Conservation (phyloP, 2,329 filamentous ascomycete species). For the Plenodomus biglobosus region DNA sequence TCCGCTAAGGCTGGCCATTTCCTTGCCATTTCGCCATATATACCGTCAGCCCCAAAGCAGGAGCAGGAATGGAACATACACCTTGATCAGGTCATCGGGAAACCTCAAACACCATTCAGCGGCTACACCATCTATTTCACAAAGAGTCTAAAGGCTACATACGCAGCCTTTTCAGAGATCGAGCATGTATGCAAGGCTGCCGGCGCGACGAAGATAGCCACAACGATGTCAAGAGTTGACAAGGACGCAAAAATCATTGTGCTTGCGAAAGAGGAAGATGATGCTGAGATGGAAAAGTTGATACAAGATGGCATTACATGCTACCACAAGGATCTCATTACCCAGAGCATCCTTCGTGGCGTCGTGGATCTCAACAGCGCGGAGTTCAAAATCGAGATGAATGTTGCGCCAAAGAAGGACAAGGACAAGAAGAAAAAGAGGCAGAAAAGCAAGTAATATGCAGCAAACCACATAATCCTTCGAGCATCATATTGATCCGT, state of each 20-base stretch:
- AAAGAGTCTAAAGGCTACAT: slow-evolving; percentile 38
- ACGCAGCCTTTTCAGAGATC: slow-evolving; percentile 43
- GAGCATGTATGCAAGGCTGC: slow-evolving; percentile 42
- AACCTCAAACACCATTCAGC: slow-evolving; percentile 48
- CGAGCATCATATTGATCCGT: too few relatives aligned
- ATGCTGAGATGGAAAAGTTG: slow-evolving; percentile 41
- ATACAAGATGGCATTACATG: slow-evolving; percentile 37
- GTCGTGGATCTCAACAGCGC: slow-evolving; percentile 43
- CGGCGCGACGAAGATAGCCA: slow-evolving; percentile 41
- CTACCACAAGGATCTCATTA: slow-evolving; percentile 49
- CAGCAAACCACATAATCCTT: not conserved
- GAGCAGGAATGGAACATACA: slow-evolving; percentile 47
- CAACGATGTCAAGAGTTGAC: slow-evolving; percentile 16
- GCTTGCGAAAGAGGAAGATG: slow-evolving; percentile 42
- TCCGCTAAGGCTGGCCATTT: slow-evolving; percentile 42
- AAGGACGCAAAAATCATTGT: slow-evolving; percentile 36
- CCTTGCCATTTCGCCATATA: slow-evolving; percentile 39
- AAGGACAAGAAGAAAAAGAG: slow-evolving; percentile 18
- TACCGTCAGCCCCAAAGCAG: slow-evolving; percentile 35
- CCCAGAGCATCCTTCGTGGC: slow-evolving; percentile 49
- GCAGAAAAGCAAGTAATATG: slow-evolving; percentile 14
- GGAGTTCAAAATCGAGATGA: slow-evolving; percentile 41
- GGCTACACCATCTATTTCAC: slow-evolving; percentile 56
- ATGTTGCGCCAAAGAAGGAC: slow-evolving; percentile 3
- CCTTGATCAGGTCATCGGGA: slow-evolving; percentile 33